Evolutionary conservation across 129 eudicot species (phyloP).

Genomic region (Saussurea involucrata): DNA sequence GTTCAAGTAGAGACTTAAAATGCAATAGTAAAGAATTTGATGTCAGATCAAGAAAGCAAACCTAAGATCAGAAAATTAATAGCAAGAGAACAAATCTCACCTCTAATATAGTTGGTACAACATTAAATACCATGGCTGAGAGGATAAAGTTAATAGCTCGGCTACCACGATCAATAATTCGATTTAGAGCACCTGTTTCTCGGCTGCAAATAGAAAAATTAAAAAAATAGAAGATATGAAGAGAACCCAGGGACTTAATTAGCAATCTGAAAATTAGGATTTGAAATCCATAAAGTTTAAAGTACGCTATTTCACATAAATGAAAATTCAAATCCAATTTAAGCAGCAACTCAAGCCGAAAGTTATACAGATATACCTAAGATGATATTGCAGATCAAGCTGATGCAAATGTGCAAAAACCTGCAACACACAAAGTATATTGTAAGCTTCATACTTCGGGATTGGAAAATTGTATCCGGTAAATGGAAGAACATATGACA

Average conservation of each 20-base stretch:
- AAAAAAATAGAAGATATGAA: not conserved
- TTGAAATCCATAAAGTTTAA: not conserved
- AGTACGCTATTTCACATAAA: not conserved
- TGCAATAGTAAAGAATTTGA: not conserved
- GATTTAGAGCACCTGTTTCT: conserved; percentile 92
- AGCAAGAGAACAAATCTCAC: conserved; percentile 35
- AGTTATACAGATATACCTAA: conserved; percentile 51
- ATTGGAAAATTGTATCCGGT: not conserved
- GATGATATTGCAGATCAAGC: conserved; percentile 86
- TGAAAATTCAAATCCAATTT: not conserved
- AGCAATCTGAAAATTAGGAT: not conserved
- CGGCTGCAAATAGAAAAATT: conserved; percentile 53
- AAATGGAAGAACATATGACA: not conserved
- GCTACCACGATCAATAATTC: conserved; percentile 98
- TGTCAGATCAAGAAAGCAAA: not conserved
- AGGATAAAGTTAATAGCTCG: conserved; percentile 96
- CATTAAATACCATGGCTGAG: conserved; percentile 95
- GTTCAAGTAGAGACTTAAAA: not conserved
- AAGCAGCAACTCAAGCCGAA: not conserved
- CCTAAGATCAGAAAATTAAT: not conserved
- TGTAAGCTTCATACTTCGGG: conserved; percentile 3
- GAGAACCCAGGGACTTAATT: not conserved
- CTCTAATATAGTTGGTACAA: conserved; percentile 94
- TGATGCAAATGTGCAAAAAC: conserved; percentile 94
- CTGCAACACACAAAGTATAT: conserved; percentile 43